Evolutionary conservation across 2,329 filamentous ascomycete genomes (phyloP).

Genomic region (Nigrospora oryzae): DNA sequence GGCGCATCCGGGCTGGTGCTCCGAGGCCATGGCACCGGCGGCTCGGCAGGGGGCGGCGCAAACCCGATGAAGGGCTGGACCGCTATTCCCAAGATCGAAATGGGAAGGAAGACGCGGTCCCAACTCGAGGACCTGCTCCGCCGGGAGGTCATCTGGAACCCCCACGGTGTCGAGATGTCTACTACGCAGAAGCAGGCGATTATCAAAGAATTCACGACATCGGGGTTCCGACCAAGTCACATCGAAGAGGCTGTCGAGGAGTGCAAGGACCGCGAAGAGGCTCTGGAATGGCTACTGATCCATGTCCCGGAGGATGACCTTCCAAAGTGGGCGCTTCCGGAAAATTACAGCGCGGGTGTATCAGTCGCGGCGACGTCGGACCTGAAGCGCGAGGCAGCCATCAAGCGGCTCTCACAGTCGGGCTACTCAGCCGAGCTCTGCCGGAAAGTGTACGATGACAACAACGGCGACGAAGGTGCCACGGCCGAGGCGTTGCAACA

Average conservation of each 20-base stretch:
- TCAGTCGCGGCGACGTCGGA: constrained; percentile 71
- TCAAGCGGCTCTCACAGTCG: constrained; percentile 72
- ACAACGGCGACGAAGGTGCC: constrained; percentile 61
- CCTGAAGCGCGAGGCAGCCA: constrained; percentile 69
- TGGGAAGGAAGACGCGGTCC: constrained; percentile 72
- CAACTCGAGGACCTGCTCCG: constrained; percentile 76
- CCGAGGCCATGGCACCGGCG: constrained; percentile 31
- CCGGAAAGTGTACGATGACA: constrained; percentile 64
- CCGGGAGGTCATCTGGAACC: constrained; percentile 78
- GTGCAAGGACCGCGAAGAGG: constrained; percentile 87
- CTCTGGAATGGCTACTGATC: constrained; percentile 90
- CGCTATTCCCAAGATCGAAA: constrained; percentile 81
- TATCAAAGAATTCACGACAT: constrained; percentile 63
- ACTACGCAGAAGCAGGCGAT: constrained; percentile 47
- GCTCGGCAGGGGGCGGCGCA: constrained; percentile 22
- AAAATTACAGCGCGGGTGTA: constrained; percentile 84
- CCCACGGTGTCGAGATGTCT: constrained; percentile 61
- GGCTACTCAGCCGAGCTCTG: constrained; percentile 85
- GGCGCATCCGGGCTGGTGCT: constrained; percentile 48
- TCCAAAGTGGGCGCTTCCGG: constrained; percentile 85
- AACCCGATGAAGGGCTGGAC: constrained; percentile 69
- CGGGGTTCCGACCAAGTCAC: constrained; percentile 85
- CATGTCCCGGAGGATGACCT: constrained; percentile 96
- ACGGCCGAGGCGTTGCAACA: constrained; percentile 76
- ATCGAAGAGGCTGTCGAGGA: constrained; percentile 78